A percentile compares a stretch with the other conserved stretches of the same genome.
Evolutionary conservation across 2,329 filamentous ascomycete species (phyloP).

Genomic region (Blastomyces parvus): DNA sequence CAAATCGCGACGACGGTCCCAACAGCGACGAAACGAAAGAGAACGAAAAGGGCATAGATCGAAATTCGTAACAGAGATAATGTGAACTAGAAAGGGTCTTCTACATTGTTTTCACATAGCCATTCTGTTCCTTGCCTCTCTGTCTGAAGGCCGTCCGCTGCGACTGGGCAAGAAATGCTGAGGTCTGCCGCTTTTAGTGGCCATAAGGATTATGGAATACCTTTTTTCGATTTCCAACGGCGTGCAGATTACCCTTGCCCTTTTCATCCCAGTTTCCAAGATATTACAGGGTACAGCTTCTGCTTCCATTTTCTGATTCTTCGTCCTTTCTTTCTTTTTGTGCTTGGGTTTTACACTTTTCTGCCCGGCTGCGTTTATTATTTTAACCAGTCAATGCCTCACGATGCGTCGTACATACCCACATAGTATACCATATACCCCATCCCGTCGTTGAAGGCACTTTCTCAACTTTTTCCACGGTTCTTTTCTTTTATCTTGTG

Average conservation of each 20-base stretch:
- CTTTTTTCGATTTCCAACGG: neutral
- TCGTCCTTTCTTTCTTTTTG: neutral
- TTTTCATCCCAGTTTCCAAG: neutral
- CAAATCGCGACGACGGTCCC: neutral
- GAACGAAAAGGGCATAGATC: neutral
- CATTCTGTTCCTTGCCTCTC: neutral
- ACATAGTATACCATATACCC: constrained; percentile 1
- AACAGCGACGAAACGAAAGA: neutral
- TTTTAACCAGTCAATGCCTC: neutral
- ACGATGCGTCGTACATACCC: constrained; percentile 4
- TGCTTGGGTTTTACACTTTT: constrained; percentile 7
- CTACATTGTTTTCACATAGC: neutral
- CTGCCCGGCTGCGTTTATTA: neutral
- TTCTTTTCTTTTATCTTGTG: neutral
- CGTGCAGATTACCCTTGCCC: neutral
- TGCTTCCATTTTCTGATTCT: neutral
- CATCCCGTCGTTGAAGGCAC: neutral
- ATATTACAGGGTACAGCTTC: constrained; percentile 1
- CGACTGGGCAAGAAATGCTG: neutral
- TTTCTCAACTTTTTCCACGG: constrained; percentile 9
- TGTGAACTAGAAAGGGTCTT: neutral
- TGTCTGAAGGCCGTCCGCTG: neutral
- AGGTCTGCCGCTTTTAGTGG: neutral
- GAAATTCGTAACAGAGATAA: neutral
- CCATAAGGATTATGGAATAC: neutral